Evolutionary conservation across 106 monocot species (phyloP).

Genomic region (Dendrobium catenatum): DNA sequence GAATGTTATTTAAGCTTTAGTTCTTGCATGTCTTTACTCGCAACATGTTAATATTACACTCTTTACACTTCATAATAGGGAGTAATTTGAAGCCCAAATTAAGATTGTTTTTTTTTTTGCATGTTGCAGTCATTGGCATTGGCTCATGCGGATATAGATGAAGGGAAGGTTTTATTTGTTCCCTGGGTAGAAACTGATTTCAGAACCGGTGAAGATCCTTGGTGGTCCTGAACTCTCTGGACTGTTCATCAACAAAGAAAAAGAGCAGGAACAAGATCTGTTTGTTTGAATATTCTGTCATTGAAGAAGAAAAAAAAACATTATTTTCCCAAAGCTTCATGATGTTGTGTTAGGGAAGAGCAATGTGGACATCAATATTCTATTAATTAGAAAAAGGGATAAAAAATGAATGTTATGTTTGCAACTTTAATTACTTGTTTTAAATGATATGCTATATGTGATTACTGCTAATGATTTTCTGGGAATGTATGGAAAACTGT

Average conservation of each 20-base stretch:
- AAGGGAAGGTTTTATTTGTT: conserved; percentile 86
- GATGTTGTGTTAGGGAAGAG: neutral
- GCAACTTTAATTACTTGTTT: neutral
- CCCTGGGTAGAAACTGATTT: conserved; percentile 96
- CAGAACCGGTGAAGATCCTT: conserved; percentile 85
- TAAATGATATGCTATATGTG: neutral
- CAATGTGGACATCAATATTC: neutral
- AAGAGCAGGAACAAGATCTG: neutral
- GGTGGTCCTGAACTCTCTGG: conserved; percentile 55
- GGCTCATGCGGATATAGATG: conserved; percentile 83
- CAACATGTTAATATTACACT: no score
- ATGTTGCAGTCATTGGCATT: conserved; percentile 74
- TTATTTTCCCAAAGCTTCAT: neutral
- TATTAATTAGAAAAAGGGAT: neutral
- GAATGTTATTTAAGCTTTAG: no score
- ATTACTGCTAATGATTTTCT: neutral
- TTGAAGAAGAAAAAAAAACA: neutral
- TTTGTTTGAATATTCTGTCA: neutral
- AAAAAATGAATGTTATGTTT: neutral
- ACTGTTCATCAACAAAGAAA: neutral
- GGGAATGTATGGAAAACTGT: no score
- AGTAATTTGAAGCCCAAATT: no score
- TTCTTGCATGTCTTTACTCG: no score
- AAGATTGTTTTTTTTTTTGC: neutral
- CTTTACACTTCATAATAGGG: no score